Evolutionary conservation across 164 flowering plant species (phyloP).

Genomic region (Stephania yunnanensis): DNA sequence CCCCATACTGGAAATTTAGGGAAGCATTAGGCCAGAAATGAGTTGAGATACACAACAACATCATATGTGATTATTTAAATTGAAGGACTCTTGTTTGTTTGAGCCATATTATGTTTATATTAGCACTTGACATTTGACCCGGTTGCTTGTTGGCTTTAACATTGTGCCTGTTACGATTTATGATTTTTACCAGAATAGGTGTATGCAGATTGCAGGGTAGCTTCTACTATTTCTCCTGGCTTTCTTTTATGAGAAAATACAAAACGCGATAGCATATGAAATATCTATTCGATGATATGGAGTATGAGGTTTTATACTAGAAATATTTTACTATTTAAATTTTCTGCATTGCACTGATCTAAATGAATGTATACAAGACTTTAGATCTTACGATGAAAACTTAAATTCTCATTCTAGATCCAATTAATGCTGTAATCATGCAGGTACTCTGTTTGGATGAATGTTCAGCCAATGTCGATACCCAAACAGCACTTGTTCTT

Average conservation of each 20-base stretch:
- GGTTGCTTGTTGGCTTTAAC: background rate
- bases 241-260: background rate
- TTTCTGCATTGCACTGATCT: background rate
- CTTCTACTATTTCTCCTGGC: background rate
- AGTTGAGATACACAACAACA: background rate
- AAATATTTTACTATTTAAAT: background rate
- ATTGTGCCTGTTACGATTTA: background rate
- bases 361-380: background rate
- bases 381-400: background rate
- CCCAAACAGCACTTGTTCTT: conserved; percentile 57
- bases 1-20: no score
- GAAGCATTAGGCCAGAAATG: background rate
- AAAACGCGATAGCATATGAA: background rate
- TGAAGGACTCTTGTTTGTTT: background rate
- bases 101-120: background rate
- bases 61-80: background rate
- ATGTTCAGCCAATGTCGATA: conserved; percentile 86
- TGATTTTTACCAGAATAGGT: background rate
- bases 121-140: background rate
- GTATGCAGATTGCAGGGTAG: background rate
- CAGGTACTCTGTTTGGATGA: conserved; percentile 95
- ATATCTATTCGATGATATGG: background rate
- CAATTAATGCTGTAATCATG: conserved; percentile 6
- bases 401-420: background rate
- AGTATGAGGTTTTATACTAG: background rate